A percentile compares a stretch with the other conserved stretches of the same genome.
These are phyloP conservation scores for Agarophyton chilense DNA, from an alignment of 23 red algal genomes.

Conservation along the genomic window DNA sequence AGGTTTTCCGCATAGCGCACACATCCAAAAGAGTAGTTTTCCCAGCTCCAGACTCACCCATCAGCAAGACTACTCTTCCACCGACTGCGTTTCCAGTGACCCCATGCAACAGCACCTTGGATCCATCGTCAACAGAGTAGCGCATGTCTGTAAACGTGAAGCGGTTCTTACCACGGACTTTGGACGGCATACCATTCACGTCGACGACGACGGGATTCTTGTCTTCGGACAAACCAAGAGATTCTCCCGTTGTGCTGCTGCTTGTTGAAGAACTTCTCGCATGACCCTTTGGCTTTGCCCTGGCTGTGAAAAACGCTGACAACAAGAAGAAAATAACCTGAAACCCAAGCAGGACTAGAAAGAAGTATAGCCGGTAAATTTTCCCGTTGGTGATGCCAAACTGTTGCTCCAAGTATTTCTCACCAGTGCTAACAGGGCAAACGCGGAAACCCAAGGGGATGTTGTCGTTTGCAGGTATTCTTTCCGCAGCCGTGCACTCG, in stretches of 20 bases:
- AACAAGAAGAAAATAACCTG: conserved; percentile 46
- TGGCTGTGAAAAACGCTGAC: conserved; percentile 16
- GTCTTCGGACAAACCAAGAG: too few relatives aligned
- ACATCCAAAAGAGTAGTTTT: conserved; percentile 95
- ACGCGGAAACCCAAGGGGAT: conserved; percentile 49
- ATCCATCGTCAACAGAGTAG: conserved; percentile 61
- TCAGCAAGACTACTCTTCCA: conserved; percentile 74
- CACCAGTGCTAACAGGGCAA: conserved; percentile 69
- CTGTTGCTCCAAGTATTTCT: conserved; percentile 44
- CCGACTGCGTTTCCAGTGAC: conserved; percentile 68
- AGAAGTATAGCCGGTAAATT: conserved; percentile 70
- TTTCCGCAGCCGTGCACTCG: conserved; percentile 56
- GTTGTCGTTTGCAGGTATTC: conserved; percentile 42
- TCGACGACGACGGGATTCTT: background rate
- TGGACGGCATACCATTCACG: background rate
- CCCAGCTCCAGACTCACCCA: conserved; percentile 85
- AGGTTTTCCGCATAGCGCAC: conserved; percentile 84
- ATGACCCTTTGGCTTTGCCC: conserved; percentile 44
- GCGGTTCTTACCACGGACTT: background rate
- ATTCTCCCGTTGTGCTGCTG: background rate
- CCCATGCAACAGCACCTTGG: conserved; percentile 62
- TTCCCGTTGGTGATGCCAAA: conserved; percentile 46
- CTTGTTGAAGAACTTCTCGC: background rate
- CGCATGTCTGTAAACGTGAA: conserved; percentile 59
- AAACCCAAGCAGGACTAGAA: conserved; percentile 69